A percentile compares a stretch with the other conserved stretches of the same genome.
These are phyloP conservation scores for Fusarium aywerte DNA, from an alignment of 2,329 filamentous ascomycete species.

Conservation along the genomic window DNA sequence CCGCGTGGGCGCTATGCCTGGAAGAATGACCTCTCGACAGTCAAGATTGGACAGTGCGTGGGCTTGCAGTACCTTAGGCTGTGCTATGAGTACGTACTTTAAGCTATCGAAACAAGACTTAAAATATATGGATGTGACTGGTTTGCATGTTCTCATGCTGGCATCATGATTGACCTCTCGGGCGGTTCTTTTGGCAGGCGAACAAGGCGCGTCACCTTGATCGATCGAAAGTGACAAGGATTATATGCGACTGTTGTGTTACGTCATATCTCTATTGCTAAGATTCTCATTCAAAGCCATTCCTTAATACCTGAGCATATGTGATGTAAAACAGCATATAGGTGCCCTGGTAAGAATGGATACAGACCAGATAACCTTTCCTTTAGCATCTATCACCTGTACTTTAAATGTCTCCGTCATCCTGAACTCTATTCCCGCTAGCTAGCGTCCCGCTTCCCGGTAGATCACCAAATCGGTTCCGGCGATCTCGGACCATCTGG, in stretches of 20 bases:
- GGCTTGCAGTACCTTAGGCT: slow-evolving; percentile 19
- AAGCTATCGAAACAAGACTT: slow-evolving; percentile 13
- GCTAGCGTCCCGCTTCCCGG: not conserved
- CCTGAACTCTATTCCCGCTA: not conserved
- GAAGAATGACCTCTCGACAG: slow-evolving; percentile 8
- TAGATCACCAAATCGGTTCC: slow-evolving; percentile 11
- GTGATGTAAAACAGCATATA: not conserved
- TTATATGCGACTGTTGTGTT: slow-evolving; percentile 1
- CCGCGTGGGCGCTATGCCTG: slow-evolving; percentile 28
- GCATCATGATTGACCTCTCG: slow-evolving; percentile 3
- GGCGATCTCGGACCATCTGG: not conserved
- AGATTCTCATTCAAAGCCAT: too few relatives aligned
- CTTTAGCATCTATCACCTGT: not conserved
- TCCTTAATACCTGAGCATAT: too few relatives aligned
- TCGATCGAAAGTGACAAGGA: slow-evolving; percentile 10
- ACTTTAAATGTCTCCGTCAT: not conserved
- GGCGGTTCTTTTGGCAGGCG: not conserved
- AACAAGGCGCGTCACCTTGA: not conserved
- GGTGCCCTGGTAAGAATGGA: not conserved
- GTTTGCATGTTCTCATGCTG: slow-evolving; percentile 8
- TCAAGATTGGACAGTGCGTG: slow-evolving; percentile 1
- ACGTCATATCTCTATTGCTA: slow-evolving; percentile 13
- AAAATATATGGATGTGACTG: not conserved
- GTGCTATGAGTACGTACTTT: slow-evolving; percentile 6
- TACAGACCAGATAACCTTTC: too few relatives aligned